phyloP scores from a whole-genome alignment of 2,329 filamentous ascomycete species.

The Exophiala bonariae region DNA sequence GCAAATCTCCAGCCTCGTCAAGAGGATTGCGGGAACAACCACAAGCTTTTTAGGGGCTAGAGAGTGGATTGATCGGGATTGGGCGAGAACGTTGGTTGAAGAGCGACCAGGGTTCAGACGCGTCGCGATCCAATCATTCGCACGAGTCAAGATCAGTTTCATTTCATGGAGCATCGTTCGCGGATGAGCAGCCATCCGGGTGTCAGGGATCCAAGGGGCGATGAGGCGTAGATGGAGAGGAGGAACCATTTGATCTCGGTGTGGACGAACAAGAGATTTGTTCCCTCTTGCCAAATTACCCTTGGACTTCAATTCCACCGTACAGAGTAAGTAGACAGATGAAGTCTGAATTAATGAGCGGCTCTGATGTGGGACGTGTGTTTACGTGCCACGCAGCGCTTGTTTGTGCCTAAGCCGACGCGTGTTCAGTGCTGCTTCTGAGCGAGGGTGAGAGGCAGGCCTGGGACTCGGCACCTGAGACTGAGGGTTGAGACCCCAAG shows the following conservation, averaged over 20 bases:
- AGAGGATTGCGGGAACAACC: conserved; percentile 12
- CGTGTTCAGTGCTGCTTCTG: conserved; percentile 19
- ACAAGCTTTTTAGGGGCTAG: conserved; percentile 11
- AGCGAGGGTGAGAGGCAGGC: too few relatives aligned
- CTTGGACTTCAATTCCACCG: too few relatives aligned
- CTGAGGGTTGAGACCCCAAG: too few relatives aligned
- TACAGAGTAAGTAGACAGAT: too few relatives aligned
- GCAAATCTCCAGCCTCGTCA: neutral
- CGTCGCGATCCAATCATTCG: conserved; percentile 16
- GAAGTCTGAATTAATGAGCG: too few relatives aligned
- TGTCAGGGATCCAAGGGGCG: neutral
- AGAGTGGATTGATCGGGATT: conserved; percentile 17
- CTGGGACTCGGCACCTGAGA: too few relatives aligned
- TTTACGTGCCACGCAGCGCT: conserved; percentile 16
- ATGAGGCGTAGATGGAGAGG: too few relatives aligned
- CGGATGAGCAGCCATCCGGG: conserved; percentile 16
- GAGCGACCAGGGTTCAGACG: conserved; percentile 13
- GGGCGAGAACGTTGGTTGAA: conserved; percentile 24
- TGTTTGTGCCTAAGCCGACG: conserved; percentile 6
- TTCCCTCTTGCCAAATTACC: too few relatives aligned
- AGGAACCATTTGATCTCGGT: too few relatives aligned
- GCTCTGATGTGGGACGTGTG: neutral
- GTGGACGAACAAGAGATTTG: too few relatives aligned
- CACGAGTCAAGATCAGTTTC: conserved; percentile 17
- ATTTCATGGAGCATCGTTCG: conserved; percentile 13